Evolutionary conservation across 2,329 filamentous ascomycete genomes (phyloP).

Genomic region (Penicillium sumatraense): DNA sequence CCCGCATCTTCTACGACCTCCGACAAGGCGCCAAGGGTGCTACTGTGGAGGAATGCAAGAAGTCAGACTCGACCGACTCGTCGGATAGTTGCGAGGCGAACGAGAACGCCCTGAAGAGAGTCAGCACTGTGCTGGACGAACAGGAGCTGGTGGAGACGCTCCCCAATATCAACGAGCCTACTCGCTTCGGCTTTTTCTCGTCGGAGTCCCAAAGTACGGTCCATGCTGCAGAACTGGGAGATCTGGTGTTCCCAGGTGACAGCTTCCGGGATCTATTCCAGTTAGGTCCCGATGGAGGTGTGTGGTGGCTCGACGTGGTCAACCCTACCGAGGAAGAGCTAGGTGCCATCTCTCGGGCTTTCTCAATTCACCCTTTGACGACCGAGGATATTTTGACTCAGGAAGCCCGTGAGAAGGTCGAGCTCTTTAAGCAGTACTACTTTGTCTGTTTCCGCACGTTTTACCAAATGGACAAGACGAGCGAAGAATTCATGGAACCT

Average conservation of each 20-base stretch:
- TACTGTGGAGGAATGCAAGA: slow-evolving; percentile 43
- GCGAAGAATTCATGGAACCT: slow-evolving; percentile 84
- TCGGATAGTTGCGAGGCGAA: slow-evolving; percentile 34
- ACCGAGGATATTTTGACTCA: slow-evolving; percentile 95
- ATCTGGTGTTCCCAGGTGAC: slow-evolving; percentile 86
- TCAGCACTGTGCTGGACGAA: slow-evolving; percentile 34
- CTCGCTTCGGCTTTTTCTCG: slow-evolving; percentile 95
- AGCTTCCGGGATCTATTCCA: slow-evolving; percentile 87
- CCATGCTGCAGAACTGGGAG: slow-evolving; percentile 85
- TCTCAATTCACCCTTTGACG: slow-evolving; percentile 92
- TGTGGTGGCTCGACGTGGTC: slow-evolving; percentile 99
- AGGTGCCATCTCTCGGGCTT: slow-evolving; percentile 85
- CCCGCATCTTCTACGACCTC: slow-evolving; percentile 66
- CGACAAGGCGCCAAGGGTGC: slow-evolving; percentile 47
- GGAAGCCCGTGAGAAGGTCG: slow-evolving; percentile 96
- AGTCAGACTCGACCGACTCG: slow-evolving; percentile 31
- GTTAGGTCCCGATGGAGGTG: slow-evolving; percentile 71
- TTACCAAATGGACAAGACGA: slow-evolving; percentile 76
- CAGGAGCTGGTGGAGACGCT: slow-evolving; percentile 39
- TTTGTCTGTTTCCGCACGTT: slow-evolving; percentile 98
- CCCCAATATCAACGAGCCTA: slow-evolving; percentile 62
- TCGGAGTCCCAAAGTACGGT: slow-evolving; percentile 93
- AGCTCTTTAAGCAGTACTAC: slow-evolving; percentile 96
- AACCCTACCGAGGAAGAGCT: slow-evolving; percentile 89
- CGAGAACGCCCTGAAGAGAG: slow-evolving; percentile 40